Conservation (phyloP, 2,329 filamentous ascomycete species). For the Ophiosphaerella korrae region DNA sequence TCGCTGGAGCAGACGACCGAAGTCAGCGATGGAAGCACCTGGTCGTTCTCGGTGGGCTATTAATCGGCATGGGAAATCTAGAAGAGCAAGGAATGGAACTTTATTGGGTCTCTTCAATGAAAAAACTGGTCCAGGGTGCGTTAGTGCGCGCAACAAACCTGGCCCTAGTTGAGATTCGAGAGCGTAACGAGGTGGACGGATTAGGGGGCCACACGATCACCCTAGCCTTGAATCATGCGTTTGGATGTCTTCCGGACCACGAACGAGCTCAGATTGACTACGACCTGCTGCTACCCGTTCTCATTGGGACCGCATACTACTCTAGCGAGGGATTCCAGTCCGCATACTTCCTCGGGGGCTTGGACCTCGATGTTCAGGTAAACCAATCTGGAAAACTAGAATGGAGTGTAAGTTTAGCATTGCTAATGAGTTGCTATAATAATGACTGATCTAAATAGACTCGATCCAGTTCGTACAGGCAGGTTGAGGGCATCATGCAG, state of each 20-base stretch:
- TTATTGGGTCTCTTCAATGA: conserved; percentile 65
- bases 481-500: conserved; percentile 63
- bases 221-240: conserved; percentile 76
- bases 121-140: conserved; percentile 71
- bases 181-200: conserved; percentile 58
- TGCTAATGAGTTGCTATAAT: not conserved
- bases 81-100: conserved; percentile 58
- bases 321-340: conserved; percentile 75
- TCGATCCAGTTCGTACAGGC: conserved; percentile 63
- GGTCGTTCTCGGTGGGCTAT: conserved; percentile 76
- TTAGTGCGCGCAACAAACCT: conserved; percentile 77
- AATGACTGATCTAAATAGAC: conserved; percentile 32
- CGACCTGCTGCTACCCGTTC: conserved; percentile 70
- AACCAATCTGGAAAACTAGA: conserved; percentile 58
- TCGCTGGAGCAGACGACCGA: conserved; percentile 64
- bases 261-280: conserved; percentile 67
- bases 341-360: conserved; percentile 73
- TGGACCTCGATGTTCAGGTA: conserved; percentile 70
- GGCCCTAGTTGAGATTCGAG: conserved; percentile 65
- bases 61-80: conserved; percentile 69
- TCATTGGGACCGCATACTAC: conserved; percentile 70
- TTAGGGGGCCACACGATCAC: conserved; percentile 59
- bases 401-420: conserved; percentile 59
- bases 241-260: conserved; percentile 69
- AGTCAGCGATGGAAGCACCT: conserved; percentile 80